phyloP scores from a whole-genome alignment of 495 filamentous ascomycete species.

The Xylaria sp. region DNA sequence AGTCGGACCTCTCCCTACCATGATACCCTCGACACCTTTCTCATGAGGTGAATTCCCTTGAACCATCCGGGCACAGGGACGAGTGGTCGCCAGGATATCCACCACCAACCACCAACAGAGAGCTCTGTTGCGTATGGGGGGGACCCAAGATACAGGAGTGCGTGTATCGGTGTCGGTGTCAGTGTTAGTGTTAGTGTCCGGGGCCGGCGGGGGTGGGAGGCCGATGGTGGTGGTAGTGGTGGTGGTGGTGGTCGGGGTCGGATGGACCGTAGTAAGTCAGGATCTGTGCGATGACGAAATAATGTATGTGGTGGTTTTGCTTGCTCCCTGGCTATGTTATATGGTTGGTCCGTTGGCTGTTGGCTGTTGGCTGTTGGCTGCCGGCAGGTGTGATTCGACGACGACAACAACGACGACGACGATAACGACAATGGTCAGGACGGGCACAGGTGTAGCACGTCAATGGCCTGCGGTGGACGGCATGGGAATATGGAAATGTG shows the following conservation, averaged over 20 bases:
- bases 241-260: background rate
- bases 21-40: conserved; percentile 39
- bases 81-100: background rate
- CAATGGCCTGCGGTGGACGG: background rate
- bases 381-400: background rate
- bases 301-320: background rate
- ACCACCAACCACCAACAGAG: background rate
- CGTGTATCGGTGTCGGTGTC: background rate
- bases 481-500: conserved; percentile 1
- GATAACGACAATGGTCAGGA: conserved; percentile 3
- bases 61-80: conserved; percentile 14
- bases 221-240: background rate
- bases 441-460: background rate
- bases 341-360: background rate
- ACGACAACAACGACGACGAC: no score
- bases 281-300: conserved; percentile 29
- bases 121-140: background rate
- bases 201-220: conserved; percentile 9
- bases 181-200: background rate
- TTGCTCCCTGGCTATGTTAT: background rate
- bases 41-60: conserved; percentile 7
- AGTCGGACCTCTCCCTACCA: conserved; percentile 34
- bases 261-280: background rate
- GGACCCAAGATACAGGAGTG: background rate
- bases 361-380: background rate